phyloP scores from a whole-genome alignment of 2,329 filamentous ascomycete species.

The Rhynchosporium secalis region DNA sequence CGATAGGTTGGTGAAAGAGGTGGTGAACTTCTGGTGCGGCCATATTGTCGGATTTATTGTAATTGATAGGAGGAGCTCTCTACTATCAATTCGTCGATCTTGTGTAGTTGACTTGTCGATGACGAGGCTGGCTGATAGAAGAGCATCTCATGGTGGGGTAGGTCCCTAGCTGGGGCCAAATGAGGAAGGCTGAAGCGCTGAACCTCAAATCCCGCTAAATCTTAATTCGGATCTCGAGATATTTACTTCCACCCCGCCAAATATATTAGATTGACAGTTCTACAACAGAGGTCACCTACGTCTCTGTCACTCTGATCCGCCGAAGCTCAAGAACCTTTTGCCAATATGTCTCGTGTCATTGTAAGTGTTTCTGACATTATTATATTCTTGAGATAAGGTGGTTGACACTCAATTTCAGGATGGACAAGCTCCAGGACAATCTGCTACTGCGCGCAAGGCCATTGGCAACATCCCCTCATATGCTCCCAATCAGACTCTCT shows the following conservation, averaged over 20 bases:
- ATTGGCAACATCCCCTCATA: constrained; percentile 52
- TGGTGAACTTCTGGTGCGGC: constrained; percentile 88
- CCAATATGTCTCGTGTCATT: constrained; percentile 20
- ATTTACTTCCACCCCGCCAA: constrained; percentile 14
- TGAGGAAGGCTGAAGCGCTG: constrained; percentile 5
- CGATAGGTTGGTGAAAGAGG: constrained; percentile 93
- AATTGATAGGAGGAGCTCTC: constrained; percentile 93
- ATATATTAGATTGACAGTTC: not conserved
- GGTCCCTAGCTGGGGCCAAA: constrained; percentile 12
- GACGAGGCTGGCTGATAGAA: constrained; percentile 14
- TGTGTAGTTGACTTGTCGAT: constrained; percentile 14
- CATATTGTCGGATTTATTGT: constrained; percentile 58
- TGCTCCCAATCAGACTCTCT: constrained; percentile 81
- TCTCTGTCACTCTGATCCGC: not conserved
- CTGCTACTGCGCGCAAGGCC: constrained; percentile 33
- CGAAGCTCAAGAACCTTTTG: not conserved
- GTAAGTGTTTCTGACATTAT: constrained; percentile 13
- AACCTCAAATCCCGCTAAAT: not conserved
- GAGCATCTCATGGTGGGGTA: constrained; percentile 15
- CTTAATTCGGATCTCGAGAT: constrained; percentile 6
- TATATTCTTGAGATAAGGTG: not conserved
- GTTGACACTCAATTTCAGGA: constrained; percentile 33
- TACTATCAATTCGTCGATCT: constrained; percentile 67
- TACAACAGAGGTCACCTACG: too few relatives aligned
- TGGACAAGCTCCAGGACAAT: constrained; percentile 37